Evolutionary conservation across 768 basidiomycete species (phyloP), one percentile per base, ranked within the genome.

Genomic region (Tulasnella sp.): DNA sequence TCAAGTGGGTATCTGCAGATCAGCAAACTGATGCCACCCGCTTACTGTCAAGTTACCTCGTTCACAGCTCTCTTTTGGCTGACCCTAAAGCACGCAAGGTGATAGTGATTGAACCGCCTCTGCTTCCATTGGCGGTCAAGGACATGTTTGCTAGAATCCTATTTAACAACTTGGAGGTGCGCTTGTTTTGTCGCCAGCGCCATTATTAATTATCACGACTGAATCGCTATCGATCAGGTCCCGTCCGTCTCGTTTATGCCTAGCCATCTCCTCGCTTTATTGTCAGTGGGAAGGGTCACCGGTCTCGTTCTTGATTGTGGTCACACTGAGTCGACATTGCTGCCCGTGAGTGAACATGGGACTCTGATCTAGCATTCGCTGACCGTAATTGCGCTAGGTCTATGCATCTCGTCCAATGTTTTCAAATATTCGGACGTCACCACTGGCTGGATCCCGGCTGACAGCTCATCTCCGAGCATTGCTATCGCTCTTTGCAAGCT

Each of bases 11-110:
- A 0, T 40, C 15, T 11, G 3, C 73, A 15, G 80, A 80, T 70
- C 78, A 74, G 78, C 76, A 80, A 37, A 77, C 77, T 72, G 34
- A 7, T 40, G 37, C 8, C n/a, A 45, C n/a, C 40, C 67, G 11
- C 67, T 12, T 64, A 49, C 22, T n/a, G n/a, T 49, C 2, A 49
- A n/a, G 22, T n/a, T n/a, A n/a, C n/a, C n/a, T n/a, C n/a, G n/a
- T n/a, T n/a, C n/a, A 9, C 72, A 97, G 96, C 82, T 93, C 94
- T 71, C 86, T 99, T 68, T 86, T 98, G 82, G 93, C 94, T 79
- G 97, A 99, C 81, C 93, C 97, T 1, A 97, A 96, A 83, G 91
- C 95, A 38, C 89, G 97, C 74, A 99, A 97, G 83, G 92, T 99
- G 73, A 94, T 99, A 73, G 80, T 99, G 29, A 86, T 97, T 7